Evolutionary conservation across 139 green algal genomes (phyloP).

Genomic region (Chlorella sp.): DNA sequence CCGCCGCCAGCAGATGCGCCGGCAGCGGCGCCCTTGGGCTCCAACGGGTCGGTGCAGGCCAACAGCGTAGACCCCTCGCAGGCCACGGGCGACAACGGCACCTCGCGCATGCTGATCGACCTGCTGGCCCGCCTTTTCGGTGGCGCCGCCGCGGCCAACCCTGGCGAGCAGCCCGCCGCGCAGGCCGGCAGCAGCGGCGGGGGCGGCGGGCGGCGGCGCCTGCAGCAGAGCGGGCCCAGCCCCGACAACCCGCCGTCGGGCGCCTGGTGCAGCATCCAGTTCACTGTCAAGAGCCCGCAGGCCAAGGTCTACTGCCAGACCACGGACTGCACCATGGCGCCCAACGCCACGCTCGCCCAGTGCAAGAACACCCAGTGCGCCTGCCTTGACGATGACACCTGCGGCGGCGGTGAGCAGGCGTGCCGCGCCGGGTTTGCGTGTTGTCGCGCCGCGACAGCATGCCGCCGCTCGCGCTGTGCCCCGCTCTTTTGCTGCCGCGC

Average conservation of each 20-base stretch:
- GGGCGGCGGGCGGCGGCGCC: neutral
- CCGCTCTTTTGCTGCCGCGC: neutral
- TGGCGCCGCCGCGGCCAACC: neutral
- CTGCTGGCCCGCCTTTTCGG: too few relatives aligned
- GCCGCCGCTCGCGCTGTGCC: neutral
- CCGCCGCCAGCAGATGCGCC: neutral
- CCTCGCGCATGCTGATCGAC: neutral
- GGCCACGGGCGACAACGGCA: neutral
- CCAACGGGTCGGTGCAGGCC: too few relatives aligned
- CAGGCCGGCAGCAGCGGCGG: neutral
- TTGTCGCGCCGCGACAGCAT: neutral
- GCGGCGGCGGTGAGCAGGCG: neutral
- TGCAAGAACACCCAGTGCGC: neutral
- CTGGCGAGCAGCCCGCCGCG: neutral
- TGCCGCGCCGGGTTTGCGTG: neutral
- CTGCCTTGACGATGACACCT: neutral
- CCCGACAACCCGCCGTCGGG: too few relatives aligned
- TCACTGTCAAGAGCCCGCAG: neutral
- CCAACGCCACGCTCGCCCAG: neutral
- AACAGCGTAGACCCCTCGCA: neutral
- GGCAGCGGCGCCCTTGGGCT: too few relatives aligned
- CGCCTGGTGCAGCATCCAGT: neutral
- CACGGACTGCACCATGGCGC: neutral
- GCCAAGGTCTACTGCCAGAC: neutral
- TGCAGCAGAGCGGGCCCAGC: neutral